Evolutionary conservation across 495 filamentous ascomycete species (phyloP), one percentile per base, ranked within the genome.

Genomic region (Tetracladium marchalianum): DNA sequence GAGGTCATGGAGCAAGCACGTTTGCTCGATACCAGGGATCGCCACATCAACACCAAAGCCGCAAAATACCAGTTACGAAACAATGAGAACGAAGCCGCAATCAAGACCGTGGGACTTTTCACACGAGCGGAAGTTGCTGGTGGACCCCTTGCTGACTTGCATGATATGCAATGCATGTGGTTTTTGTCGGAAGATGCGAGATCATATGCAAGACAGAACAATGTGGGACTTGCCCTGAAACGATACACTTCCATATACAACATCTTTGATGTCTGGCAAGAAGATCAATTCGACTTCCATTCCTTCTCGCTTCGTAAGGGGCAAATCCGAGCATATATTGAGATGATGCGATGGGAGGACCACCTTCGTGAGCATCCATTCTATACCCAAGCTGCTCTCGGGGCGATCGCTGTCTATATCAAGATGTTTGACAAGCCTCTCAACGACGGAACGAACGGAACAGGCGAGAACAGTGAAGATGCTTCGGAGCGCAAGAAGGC

Each of bases 131-230:
- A 99, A 54, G 84, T 87, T 5, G 75, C 81, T 11, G 90, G 88
- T 11, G 93, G 92, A 1, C 82, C 92, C 19, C 64, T 97, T 31
- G 85, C 83, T 35, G 92, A 99, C 63, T 77, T 99, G 13, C 80
- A 88, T 44, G 92, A 99, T 51, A 97, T 99, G 93, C 92, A 99
- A 63, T 95, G 93, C 58, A 80, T 95, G 50, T 99, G 92, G 92
- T 99, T 82, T 62, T 63, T 97, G 53, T 90, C 85, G 16, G 92
- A 99, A 65, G 93, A 97, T 62, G 92, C 87, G 22, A 85, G 95
- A 66, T 77, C 90, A 0, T 92, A 90, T 61, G 64, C 85, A 43
- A 84, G 92, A 18, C 86, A 90, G 61, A 79, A 79, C 52, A 87
- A 89, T 55, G 66, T 87, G 37, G 85, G 81, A 1, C 75, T 95